Conservation (phyloP, 2,329 filamentous ascomycete genomes). For the Emmonsiellopsis sp. region DNA sequence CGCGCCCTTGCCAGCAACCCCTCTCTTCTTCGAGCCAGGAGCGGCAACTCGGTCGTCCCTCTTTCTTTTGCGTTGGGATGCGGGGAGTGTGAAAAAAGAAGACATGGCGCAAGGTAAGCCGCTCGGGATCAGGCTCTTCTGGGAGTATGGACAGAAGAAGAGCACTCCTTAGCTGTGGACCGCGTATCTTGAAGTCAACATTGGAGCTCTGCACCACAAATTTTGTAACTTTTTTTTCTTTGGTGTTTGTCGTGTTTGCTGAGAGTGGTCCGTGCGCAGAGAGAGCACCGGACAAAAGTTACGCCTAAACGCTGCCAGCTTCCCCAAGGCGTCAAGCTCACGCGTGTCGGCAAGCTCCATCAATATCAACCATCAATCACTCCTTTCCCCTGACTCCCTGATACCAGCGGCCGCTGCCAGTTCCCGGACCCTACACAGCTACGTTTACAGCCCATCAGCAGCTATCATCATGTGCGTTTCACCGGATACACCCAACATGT, state of each 20-base stretch:
- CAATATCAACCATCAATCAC: no score
- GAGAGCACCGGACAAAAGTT: constrained; percentile 18
- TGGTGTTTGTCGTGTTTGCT: constrained; percentile 27
- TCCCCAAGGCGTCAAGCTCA: constrained; percentile 33
- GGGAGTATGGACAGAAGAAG: neutral
- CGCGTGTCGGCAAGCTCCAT: constrained; percentile 17
- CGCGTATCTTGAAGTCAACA: neutral
- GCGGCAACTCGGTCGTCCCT: constrained; percentile 43
- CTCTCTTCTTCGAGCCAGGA: constrained; percentile 38
- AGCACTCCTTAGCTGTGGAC: neutral
- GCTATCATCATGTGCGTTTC: neutral
- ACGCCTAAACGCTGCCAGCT: constrained; percentile 24
- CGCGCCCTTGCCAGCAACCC: constrained; percentile 33
- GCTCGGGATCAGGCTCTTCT: neutral
- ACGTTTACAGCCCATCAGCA: neutral
- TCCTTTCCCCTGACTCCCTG: no score
- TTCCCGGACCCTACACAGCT: neutral
- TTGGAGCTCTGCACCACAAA: neutral
- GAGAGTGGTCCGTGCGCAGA: constrained; percentile 6
- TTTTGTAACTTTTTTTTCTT: constrained; percentile 15
- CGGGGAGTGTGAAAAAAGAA: constrained; percentile 88
- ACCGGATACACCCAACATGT: neutral
- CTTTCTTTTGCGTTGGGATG: constrained; percentile 86
- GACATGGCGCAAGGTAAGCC: constrained; percentile 52
- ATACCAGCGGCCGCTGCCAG: neutral